Evolutionary conservation across 345 rosid genomes (phyloP).

Genomic region (Brassica rapa): DNA sequence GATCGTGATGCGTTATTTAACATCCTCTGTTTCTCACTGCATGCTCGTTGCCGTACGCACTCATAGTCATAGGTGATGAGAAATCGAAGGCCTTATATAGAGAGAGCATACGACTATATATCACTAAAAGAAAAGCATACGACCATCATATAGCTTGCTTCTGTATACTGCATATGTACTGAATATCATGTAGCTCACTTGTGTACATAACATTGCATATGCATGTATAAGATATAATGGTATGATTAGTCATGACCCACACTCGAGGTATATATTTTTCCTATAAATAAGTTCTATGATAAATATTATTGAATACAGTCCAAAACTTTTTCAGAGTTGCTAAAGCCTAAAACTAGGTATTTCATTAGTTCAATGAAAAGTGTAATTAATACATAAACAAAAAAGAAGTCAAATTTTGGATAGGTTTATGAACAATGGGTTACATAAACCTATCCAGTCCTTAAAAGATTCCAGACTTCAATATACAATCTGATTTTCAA

Average conservation of each 20-base stretch:
- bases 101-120: neutral
- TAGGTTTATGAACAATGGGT: neutral
- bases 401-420: neutral
- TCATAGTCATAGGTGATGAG: slow-evolving; percentile 20
- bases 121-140: too few relatives aligned
- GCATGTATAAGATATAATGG: neutral
- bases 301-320: neutral
- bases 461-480: neutral
- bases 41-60: slow-evolving; percentile 31
- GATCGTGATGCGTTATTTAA: slow-evolving; percentile 32
- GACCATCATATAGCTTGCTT: neutral
- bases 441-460: neutral
- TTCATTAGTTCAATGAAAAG: neutral
- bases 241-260: too few relatives aligned
- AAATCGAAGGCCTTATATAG: slow-evolving; percentile 23
- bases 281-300: neutral
- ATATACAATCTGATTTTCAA: neutral
- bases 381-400: neutral
- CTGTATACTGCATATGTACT: too few relatives aligned
- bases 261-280: too few relatives aligned
- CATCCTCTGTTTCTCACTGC: slow-evolving; percentile 39
- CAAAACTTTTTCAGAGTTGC: neutral
- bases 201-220: neutral
- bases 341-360: neutral
- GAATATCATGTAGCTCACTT: too few relatives aligned